These are phyloP conservation scores for Hagleromyces aurorensis DNA, from an alignment of 805 yeast genomes.

Conservation along the genomic window DNA sequence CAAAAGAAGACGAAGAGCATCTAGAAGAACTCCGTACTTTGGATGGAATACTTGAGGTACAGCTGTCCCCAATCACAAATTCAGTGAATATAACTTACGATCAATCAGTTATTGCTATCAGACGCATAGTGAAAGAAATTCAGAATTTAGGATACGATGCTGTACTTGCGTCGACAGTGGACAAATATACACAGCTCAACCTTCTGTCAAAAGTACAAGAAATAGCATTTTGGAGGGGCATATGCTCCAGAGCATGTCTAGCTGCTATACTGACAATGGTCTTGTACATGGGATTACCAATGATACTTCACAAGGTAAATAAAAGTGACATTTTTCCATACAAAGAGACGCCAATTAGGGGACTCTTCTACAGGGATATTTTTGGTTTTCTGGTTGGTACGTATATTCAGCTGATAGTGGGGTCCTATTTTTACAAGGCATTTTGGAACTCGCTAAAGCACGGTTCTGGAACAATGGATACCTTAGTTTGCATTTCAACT, in stretches of 20 bases:
- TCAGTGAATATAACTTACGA: constrained; percentile 32
- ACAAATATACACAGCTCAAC: constrained; percentile 60
- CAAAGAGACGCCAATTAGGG: constrained; percentile 14
- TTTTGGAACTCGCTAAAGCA: constrained; percentile 59
- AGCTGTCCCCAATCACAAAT: background rate
- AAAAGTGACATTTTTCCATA: constrained; percentile 31
- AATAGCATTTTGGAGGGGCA: constrained; percentile 58
- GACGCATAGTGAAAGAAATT: constrained; percentile 51
- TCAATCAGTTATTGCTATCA: constrained; percentile 46
- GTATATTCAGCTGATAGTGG: constrained; percentile 55
- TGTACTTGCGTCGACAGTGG: constrained; percentile 37
- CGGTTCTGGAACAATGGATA: constrained; percentile 84
- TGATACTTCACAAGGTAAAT: constrained; percentile 23
- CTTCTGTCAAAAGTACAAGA: constrained; percentile 64
- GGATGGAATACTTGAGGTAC: constrained; percentile 1
- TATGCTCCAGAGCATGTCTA: constrained; percentile 42
- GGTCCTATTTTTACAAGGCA: constrained; percentile 56
- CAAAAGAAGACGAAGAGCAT: background rate
- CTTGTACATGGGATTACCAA: constrained; percentile 41
- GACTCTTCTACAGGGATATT: constrained; percentile 32
- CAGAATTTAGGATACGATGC: constrained; percentile 50
- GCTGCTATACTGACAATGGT: constrained; percentile 59
- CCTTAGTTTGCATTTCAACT: constrained; percentile 77
- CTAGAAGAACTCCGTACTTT: constrained; percentile 3
- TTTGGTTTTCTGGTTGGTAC: constrained; percentile 63